Percentiles rank a stretch among this genome's conserved stretches.
Conservation (phyloP, 129 eudicot species). For the Solidago caesia region DNA sequence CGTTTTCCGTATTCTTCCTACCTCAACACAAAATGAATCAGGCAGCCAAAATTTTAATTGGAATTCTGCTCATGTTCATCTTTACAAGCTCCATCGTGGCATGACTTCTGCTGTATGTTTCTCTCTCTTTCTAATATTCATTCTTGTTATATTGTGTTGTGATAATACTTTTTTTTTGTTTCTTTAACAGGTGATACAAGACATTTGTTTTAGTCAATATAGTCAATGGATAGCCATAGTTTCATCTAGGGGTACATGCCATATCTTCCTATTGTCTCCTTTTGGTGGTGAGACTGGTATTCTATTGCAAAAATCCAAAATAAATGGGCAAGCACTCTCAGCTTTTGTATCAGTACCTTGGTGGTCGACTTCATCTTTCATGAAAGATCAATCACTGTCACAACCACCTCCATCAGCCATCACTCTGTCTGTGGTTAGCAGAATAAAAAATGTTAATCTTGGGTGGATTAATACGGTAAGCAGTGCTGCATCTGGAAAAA, state of each 20-base stretch:
- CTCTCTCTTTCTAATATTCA: conserved; percentile 4
- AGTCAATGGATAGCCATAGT: conserved; percentile 92
- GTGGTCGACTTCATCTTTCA: conserved; percentile 86
- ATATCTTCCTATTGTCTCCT: conserved; percentile 76
- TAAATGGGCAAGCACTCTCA: conserved; percentile 39
- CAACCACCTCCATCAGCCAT: conserved; percentile 67
- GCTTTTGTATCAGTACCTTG: conserved; percentile 67
- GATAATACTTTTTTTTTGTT: conserved; percentile 1
- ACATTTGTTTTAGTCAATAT: conserved; percentile 81
- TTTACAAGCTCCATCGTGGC: conserved; percentile 96
- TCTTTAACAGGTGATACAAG: conserved; percentile 83
- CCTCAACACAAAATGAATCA: conserved; percentile 56
- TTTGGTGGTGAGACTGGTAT: conserved; percentile 84
- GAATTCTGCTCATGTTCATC: conserved; percentile 86
- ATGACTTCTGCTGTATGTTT: conserved; percentile 86
- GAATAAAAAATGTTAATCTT: conserved; percentile 69
- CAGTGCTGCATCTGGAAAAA: conserved; percentile 86
- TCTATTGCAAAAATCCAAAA: conserved; percentile 50
- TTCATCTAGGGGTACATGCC: conserved; percentile 96
- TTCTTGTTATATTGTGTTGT: not conserved
- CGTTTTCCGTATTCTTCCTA: conserved; percentile 80
- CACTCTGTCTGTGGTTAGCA: conserved; percentile 77
- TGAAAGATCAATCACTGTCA: conserved; percentile 44
- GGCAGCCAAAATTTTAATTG: conserved; percentile 59
- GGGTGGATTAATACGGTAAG: conserved; percentile 88